Evolutionary conservation across 306 rosid species (phyloP), one percentile per base, ranked within the genome.

Genomic region (Glycine soja): DNA sequence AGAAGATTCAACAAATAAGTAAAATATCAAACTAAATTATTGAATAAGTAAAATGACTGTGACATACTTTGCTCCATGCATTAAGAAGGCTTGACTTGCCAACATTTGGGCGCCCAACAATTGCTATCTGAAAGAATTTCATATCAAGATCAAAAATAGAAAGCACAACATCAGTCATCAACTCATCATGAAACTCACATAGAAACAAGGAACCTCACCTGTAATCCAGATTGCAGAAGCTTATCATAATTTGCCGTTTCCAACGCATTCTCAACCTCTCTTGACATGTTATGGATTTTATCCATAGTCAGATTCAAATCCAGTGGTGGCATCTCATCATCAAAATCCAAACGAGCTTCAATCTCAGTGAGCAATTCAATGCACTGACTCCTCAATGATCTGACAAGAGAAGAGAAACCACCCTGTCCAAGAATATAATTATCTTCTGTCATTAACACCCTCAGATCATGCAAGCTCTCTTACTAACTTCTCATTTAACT

Each of bases 41-140:
- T 19, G 24, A 1, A 19, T 18, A 58, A 70, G 74, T 57, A 48
- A 76, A 72, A 75, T 63, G 83, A 71, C 38, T 34, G 57, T 8
- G 52, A 83, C 97, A 81, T 90, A 95, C 99, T 91, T 89, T 93
- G 94, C 98, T 90, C 99, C 99, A 95, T 78, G 98, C 97, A 93
- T 95, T 95, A 80, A 95, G 99, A 81, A 95, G 95, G 88, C 99
- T 93, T 18, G 99, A 95, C 86, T 95, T 95, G 84, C 98, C 99
- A 45, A 95, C 97, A 81, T 95, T 95, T 71, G 99, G 99, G 18
- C 98, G 96, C 77, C 98, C 99, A 74, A 95, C 91, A 77, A 95
- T 95, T 72, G 99, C 99, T 82, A 95, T 85, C 98, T 95, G 95
- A 84, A 85, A 78, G 74, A 76, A 72, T 87, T 70, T 54, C 16